Evolutionary conservation across 1,139 yeast species (phyloP).

Genomic region (Yamadazyma songkhlaensis): DNA sequence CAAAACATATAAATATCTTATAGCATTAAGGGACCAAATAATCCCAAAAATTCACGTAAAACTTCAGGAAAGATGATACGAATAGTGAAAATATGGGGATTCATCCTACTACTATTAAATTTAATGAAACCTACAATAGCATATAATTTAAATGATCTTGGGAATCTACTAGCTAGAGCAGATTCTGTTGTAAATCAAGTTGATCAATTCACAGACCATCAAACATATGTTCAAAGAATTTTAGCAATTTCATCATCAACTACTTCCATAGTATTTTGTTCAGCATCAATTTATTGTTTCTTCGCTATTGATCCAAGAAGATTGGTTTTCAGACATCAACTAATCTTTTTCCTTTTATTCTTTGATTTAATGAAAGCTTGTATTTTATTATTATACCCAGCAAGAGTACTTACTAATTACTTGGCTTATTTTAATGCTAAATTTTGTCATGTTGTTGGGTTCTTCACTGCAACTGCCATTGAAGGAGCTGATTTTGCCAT

Average conservation of each 20-base stretch:
- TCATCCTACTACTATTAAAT: not conserved
- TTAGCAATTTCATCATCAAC: constrained; percentile 58
- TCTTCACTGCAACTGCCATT: constrained; percentile 76
- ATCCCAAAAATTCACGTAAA: not conserved
- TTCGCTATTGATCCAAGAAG: constrained; percentile 61
- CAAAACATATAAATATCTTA: too few relatives aligned
- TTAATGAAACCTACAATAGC: not conserved
- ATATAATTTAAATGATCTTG: not conserved
- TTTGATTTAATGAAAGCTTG: constrained; percentile 78
- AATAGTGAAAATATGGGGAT: not conserved
- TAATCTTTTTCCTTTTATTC: constrained; percentile 62
- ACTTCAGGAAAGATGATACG: not conserved
- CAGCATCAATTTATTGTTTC: constrained; percentile 52
- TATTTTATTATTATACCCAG: constrained; percentile 69
- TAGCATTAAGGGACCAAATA: too few relatives aligned
- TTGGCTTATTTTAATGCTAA: constrained; percentile 50
- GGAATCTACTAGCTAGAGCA: constrained; percentile 4
- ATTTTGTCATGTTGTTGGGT: constrained; percentile 76
- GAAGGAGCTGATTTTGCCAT: constrained; percentile 91
- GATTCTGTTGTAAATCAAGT: constrained; percentile 11
- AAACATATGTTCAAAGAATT: constrained; percentile 14
- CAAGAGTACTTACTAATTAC: constrained; percentile 49
- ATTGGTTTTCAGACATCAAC: constrained; percentile 66
- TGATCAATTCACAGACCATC: constrained; percentile 13
- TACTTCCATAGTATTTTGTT: constrained; percentile 54